These are phyloP conservation scores for Hypomontagnella monticulosa DNA, from an alignment of 495 filamentous ascomycete species.

Conservation along the genomic window DNA sequence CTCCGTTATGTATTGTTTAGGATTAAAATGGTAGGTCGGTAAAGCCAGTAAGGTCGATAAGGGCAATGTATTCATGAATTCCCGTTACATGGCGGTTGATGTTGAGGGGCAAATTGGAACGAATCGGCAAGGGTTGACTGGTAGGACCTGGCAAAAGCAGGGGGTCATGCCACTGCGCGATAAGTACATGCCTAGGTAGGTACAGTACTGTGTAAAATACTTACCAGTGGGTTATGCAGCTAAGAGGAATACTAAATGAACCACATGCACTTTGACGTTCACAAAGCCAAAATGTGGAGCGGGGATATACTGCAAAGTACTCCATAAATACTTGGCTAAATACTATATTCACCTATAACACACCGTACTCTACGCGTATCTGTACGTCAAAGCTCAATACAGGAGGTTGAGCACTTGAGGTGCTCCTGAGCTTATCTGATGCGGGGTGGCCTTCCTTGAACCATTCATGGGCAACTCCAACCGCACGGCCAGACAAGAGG, in stretches of 20 bases:
- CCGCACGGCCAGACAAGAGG: constrained; percentile 14
- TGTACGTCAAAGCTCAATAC: too few relatives aligned
- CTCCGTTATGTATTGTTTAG: constrained; percentile 29
- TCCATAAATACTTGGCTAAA: constrained; percentile 1
- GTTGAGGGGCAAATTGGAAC: constrained; percentile 25
- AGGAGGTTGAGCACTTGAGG: too few relatives aligned
- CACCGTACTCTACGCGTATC: constrained; percentile 4
- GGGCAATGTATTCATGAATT: constrained; percentile 9
- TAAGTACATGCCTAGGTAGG: too few relatives aligned
- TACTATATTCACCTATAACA: constrained; percentile 2
- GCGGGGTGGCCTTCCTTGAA: constrained; percentile 40
- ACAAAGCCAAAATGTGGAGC: not conserved
- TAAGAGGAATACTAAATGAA: not conserved
- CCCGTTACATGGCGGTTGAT: constrained; percentile 25
- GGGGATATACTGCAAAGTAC: too few relatives aligned
- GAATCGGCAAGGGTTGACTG: not conserved
- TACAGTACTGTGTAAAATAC: too few relatives aligned
- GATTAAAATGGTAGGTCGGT: constrained; percentile 30
- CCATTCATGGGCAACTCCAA: constrained; percentile 29
- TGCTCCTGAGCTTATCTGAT: constrained; percentile 43
- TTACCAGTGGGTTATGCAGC: too few relatives aligned
- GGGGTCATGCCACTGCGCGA: too few relatives aligned
- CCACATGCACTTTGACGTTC: not conserved
- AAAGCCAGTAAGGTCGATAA: constrained; percentile 14
- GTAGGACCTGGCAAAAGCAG: not conserved